Evolutionary conservation across 176 grass and related monocot species (phyloP).

Genomic region (Olyra latifolia): DNA sequence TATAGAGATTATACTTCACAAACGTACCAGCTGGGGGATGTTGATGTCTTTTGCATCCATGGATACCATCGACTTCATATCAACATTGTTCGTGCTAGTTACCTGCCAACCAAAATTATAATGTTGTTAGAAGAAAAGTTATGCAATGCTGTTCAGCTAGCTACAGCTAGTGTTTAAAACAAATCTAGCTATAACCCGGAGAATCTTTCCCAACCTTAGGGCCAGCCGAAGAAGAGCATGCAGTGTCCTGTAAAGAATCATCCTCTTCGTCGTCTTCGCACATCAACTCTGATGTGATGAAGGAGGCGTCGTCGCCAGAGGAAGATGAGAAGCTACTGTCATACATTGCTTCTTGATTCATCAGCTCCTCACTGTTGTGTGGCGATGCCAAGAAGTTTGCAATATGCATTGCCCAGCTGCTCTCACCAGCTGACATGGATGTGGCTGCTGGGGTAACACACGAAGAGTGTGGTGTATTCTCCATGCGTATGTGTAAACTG

Average conservation of each 20-base stretch:
- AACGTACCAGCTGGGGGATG: constrained; percentile 30
- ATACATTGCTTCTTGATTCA: neutral
- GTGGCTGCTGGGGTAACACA: constrained; percentile 30
- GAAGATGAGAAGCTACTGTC: constrained; percentile 44
- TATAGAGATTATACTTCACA: neutral
- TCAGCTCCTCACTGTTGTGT: constrained; percentile 22
- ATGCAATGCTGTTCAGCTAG: neutral
- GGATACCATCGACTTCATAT: constrained; percentile 19
- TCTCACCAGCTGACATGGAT: constrained; percentile 42
- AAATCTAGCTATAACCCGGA: neutral
- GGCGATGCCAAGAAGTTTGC: constrained; percentile 34
- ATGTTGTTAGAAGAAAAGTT: constrained; percentile 5
- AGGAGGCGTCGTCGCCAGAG: constrained; percentile 18
- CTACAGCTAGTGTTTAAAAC: neutral
- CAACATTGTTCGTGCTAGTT: constrained; percentile 26
- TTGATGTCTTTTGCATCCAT: constrained; percentile 40
- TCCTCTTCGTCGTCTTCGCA: constrained; percentile 27
- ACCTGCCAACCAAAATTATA: constrained; percentile 21
- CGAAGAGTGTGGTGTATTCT: constrained; percentile 33
- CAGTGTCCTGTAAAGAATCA: constrained; percentile 63
- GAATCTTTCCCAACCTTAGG: constrained; percentile 42
- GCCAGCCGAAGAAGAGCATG: constrained; percentile 47
- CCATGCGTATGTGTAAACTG: constrained; percentile 26
- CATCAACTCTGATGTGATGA: constrained; percentile 51
- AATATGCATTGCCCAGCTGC: constrained; percentile 56